phyloP scores from a whole-genome alignment of 2,329 filamentous ascomycete genomes.

The Sporothrix mexicana region DNA sequence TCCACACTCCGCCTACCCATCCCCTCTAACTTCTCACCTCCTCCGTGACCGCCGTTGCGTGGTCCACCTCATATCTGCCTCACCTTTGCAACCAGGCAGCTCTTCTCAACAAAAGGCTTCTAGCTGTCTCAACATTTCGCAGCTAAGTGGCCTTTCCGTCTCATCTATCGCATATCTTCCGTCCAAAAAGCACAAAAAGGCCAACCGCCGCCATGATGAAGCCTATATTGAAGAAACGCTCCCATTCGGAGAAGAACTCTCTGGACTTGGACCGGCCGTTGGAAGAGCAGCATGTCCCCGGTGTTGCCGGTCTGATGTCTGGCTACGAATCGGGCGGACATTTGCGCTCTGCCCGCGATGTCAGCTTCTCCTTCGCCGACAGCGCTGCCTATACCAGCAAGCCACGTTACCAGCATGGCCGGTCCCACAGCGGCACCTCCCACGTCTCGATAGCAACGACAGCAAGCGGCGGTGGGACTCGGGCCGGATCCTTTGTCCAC shows the following conservation, averaged over 20 bases:
- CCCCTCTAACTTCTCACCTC: not conserved
- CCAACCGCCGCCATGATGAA: slow-evolving; percentile 58
- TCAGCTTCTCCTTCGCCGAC: slow-evolving; percentile 51
- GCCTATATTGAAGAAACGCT: slow-evolving; percentile 66
- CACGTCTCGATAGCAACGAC: slow-evolving; percentile 62
- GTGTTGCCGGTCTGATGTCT: slow-evolving; percentile 46
- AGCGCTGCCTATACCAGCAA: slow-evolving; percentile 37
- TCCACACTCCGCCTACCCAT: not conserved
- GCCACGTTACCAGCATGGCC: slow-evolving; percentile 58
- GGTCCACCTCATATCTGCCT: not conserved
- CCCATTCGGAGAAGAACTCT: slow-evolving; percentile 66
- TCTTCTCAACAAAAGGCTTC: not conserved
- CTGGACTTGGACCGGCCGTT: slow-evolving; percentile 66
- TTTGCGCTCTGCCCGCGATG: slow-evolving; percentile 48
- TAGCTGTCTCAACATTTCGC: not conserved
- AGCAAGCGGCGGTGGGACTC: slow-evolving; percentile 57
- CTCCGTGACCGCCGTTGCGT: not conserved
- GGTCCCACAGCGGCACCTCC: slow-evolving; percentile 64
- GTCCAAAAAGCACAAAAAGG: not conserved
- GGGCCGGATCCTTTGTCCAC: slow-evolving; percentile 62
- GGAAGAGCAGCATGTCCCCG: slow-evolving; percentile 58
- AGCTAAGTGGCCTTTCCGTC: not conserved
- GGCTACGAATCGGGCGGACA: slow-evolving; percentile 41
- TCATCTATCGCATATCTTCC: not conserved
- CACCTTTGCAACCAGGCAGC: not conserved